Base-by-base conservation (phyloP, 2,329 filamentous ascomycete species). In the Anisogramma anomala region DNA sequence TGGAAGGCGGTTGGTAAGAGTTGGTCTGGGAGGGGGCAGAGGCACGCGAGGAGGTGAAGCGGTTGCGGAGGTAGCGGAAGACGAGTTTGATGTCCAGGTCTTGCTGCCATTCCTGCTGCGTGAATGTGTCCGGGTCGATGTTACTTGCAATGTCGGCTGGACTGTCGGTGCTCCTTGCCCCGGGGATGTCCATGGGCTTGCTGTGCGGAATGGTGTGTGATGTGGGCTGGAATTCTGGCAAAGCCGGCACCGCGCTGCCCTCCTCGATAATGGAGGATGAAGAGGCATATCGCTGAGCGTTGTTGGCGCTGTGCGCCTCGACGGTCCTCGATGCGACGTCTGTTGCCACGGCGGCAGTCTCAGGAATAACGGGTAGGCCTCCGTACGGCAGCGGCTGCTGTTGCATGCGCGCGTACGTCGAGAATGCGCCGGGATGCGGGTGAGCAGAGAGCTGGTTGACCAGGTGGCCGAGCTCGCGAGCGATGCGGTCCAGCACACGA, bases 51-150 rank as follows among this genome's bases (percentile, higher is more conserved):
- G 73, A 66, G 43, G 76, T 68, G 58, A 94, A 89, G 45, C 84
- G 79, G 14, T 77, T 82, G 43, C 80, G 76, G 22, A 94, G 71
- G 56, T 91, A 96, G 36, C 80, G 78, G 65, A 96, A 96, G 25
- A 96, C 84, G 58, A 94, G 82, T 56, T 83, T 84, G 49, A 95
- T 76, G 54, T 96, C 88, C 4, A 96, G 72, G 40, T 94, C 84
- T 46, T 82, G 79, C 61, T 96, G 88, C 91, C 91, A 98, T 55
- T 94, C 91, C 26, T 91, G 84, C 52, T 84, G 69, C 1, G 72
- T 74, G 47, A 77, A 77, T 0, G 58, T 48, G 3, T 50, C 50
- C 14, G 41, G 36, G 4, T 30, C 15, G 17, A 35, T 49, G 15
- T 17, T 17, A 55, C 41, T 23, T 49, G 52, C 23, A 31, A 33